These are phyloP conservation scores for Smittium culicis DNA, from an alignment of 371 early-diverging fungal genomes.

Conservation along the genomic window DNA sequence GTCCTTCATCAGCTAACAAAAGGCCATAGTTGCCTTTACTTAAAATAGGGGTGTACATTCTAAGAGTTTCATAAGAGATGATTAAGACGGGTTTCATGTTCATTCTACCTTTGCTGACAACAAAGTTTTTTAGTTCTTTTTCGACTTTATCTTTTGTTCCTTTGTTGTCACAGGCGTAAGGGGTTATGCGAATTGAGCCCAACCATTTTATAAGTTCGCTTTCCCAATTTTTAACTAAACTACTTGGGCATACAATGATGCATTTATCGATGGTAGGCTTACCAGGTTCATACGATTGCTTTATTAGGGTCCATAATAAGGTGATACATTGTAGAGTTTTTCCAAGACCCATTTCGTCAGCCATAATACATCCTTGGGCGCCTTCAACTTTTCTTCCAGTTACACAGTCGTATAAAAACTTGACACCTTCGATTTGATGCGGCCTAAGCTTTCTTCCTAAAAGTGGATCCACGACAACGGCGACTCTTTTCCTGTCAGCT, in stretches of 20 bases:
- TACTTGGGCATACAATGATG: constrained; percentile 68
- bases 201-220: constrained; percentile 89
- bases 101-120: constrained; percentile 60
- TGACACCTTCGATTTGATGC: constrained; percentile 90
- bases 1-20: constrained; percentile 95
- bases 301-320: constrained; percentile 82
- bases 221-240: constrained; percentile 75
- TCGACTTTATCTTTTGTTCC: constrained; percentile 74
- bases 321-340: constrained; percentile 89
- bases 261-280: constrained; percentile 87
- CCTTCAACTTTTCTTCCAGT: constrained; percentile 55
- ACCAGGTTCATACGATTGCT: constrained; percentile 73
- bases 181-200: constrained; percentile 61
- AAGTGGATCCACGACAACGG: constrained; percentile 70
- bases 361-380: constrained; percentile 87
- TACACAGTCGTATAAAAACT: constrained; percentile 81
- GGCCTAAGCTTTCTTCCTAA: constrained; percentile 75
- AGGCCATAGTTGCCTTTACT: constrained; percentile 72
- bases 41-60: constrained; percentile 59
- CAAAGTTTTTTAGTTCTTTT: constrained; percentile 63
- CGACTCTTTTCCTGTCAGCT: constrained; percentile 32
- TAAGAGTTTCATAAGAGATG: constrained; percentile 87
- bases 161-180: constrained; percentile 72
- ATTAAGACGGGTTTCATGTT: constrained; percentile 79
- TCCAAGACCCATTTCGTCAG: constrained; percentile 96